phyloP scores from a whole-genome alignment of 2,329 filamentous ascomycete genomes.

The Cladosporium sp. region DNA sequence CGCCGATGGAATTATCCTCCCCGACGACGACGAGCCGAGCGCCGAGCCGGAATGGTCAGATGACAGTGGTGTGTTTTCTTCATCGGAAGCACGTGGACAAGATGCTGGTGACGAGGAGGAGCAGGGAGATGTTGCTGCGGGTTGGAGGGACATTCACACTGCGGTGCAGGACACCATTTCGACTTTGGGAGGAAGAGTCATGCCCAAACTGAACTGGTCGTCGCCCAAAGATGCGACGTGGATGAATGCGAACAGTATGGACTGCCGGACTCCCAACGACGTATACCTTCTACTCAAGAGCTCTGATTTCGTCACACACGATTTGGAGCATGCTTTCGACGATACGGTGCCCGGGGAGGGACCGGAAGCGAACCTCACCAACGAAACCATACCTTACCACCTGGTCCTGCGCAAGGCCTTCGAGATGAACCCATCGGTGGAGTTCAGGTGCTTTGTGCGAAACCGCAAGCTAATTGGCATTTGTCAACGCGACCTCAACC shows the following conservation, averaged over 20 bases:
- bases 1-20: conserved; percentile 87
- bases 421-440: conserved; percentile 75
- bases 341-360: conserved; percentile 38
- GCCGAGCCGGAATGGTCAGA: conserved; percentile 47
- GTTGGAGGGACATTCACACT: conserved; percentile 68
- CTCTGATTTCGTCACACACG: conserved; percentile 90
- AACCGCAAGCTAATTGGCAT: conserved; percentile 74
- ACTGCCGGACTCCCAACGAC: conserved; percentile 83
- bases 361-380: conserved; percentile 15
- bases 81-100: conserved; percentile 29
- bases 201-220: conserved; percentile 96
- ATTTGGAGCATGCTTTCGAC: conserved; percentile 89
- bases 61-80: conserved; percentile 31
- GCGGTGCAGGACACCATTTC: conserved; percentile 71
- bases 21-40: conserved; percentile 35
- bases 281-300: conserved; percentile 92
- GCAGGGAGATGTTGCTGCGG: conserved; percentile 56
- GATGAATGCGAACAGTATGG: conserved; percentile 85
- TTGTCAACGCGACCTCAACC: conserved; percentile 82
- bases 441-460: conserved; percentile 94
- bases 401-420: conserved; percentile 86
- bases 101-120: conserved; percentile 51
- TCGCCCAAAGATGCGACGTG: conserved; percentile 92
- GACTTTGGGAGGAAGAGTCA: conserved; percentile 78
- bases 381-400: conserved; percentile 60